Percentiles rank a stretch among this genome's conserved stretches.
Evolutionary conservation across 257 asterid genomes (phyloP).

Genomic region (Handroanthus guayacan): DNA sequence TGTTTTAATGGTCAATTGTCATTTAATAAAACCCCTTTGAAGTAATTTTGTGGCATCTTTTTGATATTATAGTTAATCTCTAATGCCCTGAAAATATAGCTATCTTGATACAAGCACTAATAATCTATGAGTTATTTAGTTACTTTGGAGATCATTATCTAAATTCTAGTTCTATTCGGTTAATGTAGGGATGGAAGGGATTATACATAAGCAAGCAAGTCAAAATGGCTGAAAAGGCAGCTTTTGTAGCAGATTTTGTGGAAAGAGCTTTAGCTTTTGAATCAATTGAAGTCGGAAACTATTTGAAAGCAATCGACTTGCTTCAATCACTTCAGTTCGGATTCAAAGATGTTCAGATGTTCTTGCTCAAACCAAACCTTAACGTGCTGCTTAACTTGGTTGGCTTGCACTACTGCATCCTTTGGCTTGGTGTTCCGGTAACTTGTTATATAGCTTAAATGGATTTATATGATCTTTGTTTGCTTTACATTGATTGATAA

Average conservation of each 20-base stretch:
- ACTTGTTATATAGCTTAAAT: conserved; percentile 24
- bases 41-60: not conserved
- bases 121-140: conserved; percentile 16
- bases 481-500: conserved; percentile 10
- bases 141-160: not conserved
- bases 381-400: conserved; percentile 75
- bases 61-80: conserved; percentile 2
- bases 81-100: not conserved
- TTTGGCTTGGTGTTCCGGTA: conserved; percentile 68
- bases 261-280: conserved; percentile 65
- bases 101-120: not conserved
- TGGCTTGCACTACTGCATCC: conserved; percentile 84
- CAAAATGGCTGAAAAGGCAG: conserved; percentile 70
- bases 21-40: conserved; percentile 16
- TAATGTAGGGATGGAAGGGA: conserved; percentile 71
- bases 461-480: not conserved
- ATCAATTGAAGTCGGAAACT: conserved; percentile 77
- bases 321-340: conserved; percentile 61
- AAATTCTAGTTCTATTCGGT: not conserved
- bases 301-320: conserved; percentile 64
- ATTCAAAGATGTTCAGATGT: conserved; percentile 68
- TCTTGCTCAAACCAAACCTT: conserved; percentile 67
- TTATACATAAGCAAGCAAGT: conserved; percentile 65
- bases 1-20: conserved; percentile 3
- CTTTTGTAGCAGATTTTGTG: conserved; percentile 44